Evolutionary conservation across 371 early-diverging fungal species (phyloP), one percentile per base, ranked within the genome.

Genomic region (Cokeromyces recurvatus): DNA sequence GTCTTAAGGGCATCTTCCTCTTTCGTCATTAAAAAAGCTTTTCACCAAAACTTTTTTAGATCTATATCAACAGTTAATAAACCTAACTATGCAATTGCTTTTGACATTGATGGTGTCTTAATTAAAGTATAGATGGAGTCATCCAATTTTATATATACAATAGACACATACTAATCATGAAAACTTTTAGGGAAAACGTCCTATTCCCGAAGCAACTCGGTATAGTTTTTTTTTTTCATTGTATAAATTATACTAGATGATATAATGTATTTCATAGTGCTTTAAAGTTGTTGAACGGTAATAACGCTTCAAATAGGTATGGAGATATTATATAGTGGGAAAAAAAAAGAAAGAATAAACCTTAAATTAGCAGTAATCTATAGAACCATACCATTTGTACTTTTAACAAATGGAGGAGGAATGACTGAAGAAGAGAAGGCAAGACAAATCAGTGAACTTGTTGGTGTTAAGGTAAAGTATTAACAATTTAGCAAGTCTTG

Each of bases 331-430:
- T 22, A 34, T n/a, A 37, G 1, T 31, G 16, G n/a, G n/a, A n/a
- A n/a, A n/a, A n/a, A n/a, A n/a, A n/a, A n/a, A n/a, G n/a, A 25
- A 25, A 19, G 10, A 27, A 19, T 20, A 19, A 32, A 20, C 16
- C 15, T 24, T 23, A n/a, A 24, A n/a, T n/a, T n/a, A n/a, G n/a
- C n/a, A n/a, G n/a, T n/a, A n/a, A n/a, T 20, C 25, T 20, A 21
- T 41, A 80, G 81, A 60, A 64, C 57, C n/a, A 67, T 88, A 11
- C 90, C 90, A 11, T 85, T 77, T 66, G 82, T 90, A 17, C 70
- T 91, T 16, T 58, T 94, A 46, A 92, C 94, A 9, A 94, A 94
- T 51, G 93, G 94, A 20, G 94, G 92, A 16, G 93, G 93, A 20
- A 74, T 89, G 12, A 77, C 84, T 3, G 93, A 92, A 58, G 71